Base-by-base conservation (phyloP, 306 rosid species). In the Cyamopsis tetragonoloba region DNA sequence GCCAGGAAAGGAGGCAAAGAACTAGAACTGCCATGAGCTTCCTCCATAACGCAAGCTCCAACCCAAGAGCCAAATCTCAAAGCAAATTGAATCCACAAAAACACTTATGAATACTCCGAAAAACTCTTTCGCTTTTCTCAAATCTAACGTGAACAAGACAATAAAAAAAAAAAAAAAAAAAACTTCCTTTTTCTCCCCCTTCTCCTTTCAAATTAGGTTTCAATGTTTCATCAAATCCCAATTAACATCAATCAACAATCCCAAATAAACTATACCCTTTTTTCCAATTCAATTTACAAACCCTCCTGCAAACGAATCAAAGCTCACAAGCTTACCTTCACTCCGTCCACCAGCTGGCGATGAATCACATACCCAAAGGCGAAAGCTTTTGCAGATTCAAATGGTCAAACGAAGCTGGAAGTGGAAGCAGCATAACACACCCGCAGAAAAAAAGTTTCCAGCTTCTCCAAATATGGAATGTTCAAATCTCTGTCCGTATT, bases 1-100 rank as follows among this genome's bases (percentile, higher is more conserved):
- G 72, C 1, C 20, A 93, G 81, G 77, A 93, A 93, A 17, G 92
- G 95, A 37, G 97, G 96, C 79, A 90, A 46, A 12, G 96, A 81
- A 74, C 58, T 77, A 6, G 78, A 70, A 74, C 81, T 72, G 10
- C 84, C 83, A 58, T 81, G 87, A 80, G 58, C 85, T 69, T 93
- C 91, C 68, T 93, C 96, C 97, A 93, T 93, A 68, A 62, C 24
- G 18, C 24, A 47, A 55, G 18, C 67, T 70, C 79, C 68, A 75
- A 61, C 17, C 7, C 26, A 38, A 75, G 11, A 60, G 64, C 53
- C 57, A 74, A 72, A 51, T 63, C 79, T 55, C 47, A 75, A 38
- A 18, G 48, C n/a, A 27, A 68, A 41, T 12, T 7, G 19, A 73
- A 64, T 34, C 68, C 56, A 41, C 67, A 62, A 54, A 38, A 50